Base-by-base conservation (phyloP, 108 stramenopile species). In the Cylindrotheca fusiformis region DNA sequence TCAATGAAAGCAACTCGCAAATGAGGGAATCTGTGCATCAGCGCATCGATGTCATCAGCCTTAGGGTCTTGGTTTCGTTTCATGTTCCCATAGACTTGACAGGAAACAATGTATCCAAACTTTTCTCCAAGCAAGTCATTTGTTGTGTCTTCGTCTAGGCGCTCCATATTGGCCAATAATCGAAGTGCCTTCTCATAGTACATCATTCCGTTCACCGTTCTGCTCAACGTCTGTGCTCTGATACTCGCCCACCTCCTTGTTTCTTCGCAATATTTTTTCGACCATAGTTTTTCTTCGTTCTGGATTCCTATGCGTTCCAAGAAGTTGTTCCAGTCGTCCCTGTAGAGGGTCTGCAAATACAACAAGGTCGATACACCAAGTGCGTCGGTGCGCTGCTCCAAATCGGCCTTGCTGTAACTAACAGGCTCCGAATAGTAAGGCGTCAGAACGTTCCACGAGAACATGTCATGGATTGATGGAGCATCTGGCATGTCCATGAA, bases 401-500 rank as follows among this genome's bases (percentile, higher is more conserved):
- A 80, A 61, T 99, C 98, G 1, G 62, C 76, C 67, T 95, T 86
- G 76, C 78, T 95, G 77, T 95, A 91, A 48, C 91, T 86, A 17
- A 99, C 97, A 68, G 95, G 90, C 81, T 99, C 98, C 14, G 86
- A 90, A 78, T 99, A 99, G 71, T 90, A 99, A 0, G 98, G 98
- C 27, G 98, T 99, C 58, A 99, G 58, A 44, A 94, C 91, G 59
- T 96, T 96, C 94, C 95, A 97, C 17, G 94, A 95, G 63, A 94
- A 90, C 96, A 96, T 97, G 58, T 94, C 93, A 52, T 88, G 84
- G 55, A 96, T 90, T 18, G 94, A 93, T 4, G 97, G 96, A 14
- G 96, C 95, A 78, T 94, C 76, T 2, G 98, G 98, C 80, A 99
- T 90, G 63, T 99, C 97, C 98, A 99, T 99, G 86, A 97, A 97